Evolutionary conservation across 768 basidiomycete genomes (phyloP).

Genomic region (Hebeloma cylindrosporum): DNA sequence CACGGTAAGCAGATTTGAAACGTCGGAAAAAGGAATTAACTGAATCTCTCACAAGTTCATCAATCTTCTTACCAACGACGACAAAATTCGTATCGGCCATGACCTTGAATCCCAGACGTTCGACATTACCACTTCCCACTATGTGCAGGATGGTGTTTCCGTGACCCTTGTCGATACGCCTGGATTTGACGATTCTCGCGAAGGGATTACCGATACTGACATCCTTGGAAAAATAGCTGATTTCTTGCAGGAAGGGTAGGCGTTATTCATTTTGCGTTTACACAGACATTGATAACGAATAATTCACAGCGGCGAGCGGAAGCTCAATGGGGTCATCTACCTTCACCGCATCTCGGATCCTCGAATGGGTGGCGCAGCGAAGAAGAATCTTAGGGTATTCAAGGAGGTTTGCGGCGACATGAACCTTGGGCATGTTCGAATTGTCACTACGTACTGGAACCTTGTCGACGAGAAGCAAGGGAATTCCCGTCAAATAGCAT

Average conservation of each 20-base stretch:
- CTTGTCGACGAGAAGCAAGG: not conserved
- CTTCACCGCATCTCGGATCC: slow-evolving; percentile 42
- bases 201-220: slow-evolving; percentile 29
- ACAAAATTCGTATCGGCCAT: slow-evolving; percentile 34
- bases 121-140: slow-evolving; percentile 20
- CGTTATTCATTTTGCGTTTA: not conserved
- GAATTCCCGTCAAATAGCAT: slow-evolving; percentile 37
- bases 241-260: slow-evolving; percentile 21
- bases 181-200: slow-evolving; percentile 42
- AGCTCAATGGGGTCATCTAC: slow-evolving; percentile 37
- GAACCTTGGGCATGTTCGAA: slow-evolving; percentile 25
- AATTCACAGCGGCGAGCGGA: slow-evolving; percentile 9
- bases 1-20: slow-evolving; percentile 2
- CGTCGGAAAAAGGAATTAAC: too few relatives aligned
- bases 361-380: slow-evolving; percentile 39
- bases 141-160: slow-evolving; percentile 3
- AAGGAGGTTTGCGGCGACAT: slow-evolving; percentile 45
- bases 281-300: not conserved
- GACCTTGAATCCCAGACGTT: slow-evolving; percentile 41
- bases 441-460: slow-evolving; percentile 9
- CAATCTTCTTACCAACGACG: slow-evolving; percentile 37
- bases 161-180: slow-evolving; percentile 44
- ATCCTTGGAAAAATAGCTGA: slow-evolving; percentile 33
- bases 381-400: slow-evolving; percentile 46
- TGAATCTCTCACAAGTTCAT: too few relatives aligned